phyloP scores from a whole-genome alignment of 1,139 yeast genomes.

The Geotrichum siamense region DNA sequence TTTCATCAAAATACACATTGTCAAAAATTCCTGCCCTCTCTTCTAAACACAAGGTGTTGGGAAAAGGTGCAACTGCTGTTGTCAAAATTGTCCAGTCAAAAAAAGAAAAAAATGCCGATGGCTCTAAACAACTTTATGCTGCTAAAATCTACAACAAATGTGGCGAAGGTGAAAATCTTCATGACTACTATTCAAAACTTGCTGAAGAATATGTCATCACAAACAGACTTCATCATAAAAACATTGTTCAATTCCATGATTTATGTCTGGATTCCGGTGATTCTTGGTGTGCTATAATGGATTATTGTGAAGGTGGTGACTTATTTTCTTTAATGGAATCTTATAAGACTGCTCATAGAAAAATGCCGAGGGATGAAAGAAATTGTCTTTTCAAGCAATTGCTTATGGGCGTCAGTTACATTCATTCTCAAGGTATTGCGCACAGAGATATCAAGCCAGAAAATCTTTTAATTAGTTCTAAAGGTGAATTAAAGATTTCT shows the following conservation, averaged over 20 bases:
- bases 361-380: conserved; percentile 39
- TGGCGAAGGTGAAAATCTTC: conserved; percentile 40
- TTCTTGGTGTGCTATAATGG: conserved; percentile 65
- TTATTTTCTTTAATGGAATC: conserved; percentile 51
- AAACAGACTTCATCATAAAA: conserved; percentile 59
- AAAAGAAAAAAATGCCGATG: conserved; percentile 7
- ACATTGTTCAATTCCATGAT: conserved; percentile 62
- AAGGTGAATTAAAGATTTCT: conserved; percentile 63
- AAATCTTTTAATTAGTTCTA: conserved; percentile 55
- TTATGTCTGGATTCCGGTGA: conserved; percentile 33
- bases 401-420: conserved; percentile 63
- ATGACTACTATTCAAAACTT: conserved; percentile 58
- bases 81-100: conserved; percentile 17
- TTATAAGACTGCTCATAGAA: conserved; percentile 24
- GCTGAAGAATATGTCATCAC: conserved; percentile 75
- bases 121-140: conserved; percentile 42
- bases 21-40: conserved; percentile 8
- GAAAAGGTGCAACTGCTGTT: conserved; percentile 18
- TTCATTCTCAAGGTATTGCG: conserved; percentile 64
- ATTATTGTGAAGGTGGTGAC: conserved; percentile 69
- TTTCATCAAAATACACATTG: conserved; percentile 18
- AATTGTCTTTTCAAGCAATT: conserved; percentile 62
- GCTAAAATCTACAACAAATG: conserved; percentile 61
- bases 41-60: conserved; percentile 13
- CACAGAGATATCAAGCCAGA: conserved; percentile 73